Evolutionary conservation across 1,139 yeast genomes (phyloP), one percentile per base, ranked within the genome.

Genomic region (Schizosaccharomyces versatilis): DNA sequence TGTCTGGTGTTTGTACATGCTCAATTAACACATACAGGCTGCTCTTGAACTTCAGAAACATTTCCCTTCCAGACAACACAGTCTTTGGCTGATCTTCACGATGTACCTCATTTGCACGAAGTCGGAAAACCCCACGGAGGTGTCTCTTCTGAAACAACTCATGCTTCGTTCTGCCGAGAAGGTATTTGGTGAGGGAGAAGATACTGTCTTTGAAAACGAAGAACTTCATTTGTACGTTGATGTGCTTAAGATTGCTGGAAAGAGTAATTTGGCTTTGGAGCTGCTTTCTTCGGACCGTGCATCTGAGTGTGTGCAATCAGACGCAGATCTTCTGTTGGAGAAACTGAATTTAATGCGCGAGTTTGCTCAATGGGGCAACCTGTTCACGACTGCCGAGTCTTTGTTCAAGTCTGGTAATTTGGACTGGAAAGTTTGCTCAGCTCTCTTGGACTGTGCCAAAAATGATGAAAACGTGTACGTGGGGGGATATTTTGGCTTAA

Each of bases 161-260:
- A 53, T 53, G 52, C 47, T 47, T 8, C 48, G 53, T 17, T 53
- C 54, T 51, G 54, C 54, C 40, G 15, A 38, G 2, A 53, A 53
- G 17, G 54, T 54, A 0, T 54, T 53, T 6, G 44, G 36, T 15
- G 52, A 49, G 17, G 24, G 38, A 15, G 14, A 36, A 10, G 39
- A 49, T 8, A 19, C 15, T 24, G 36, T 49, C 7, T 19, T 24
- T 14, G 19, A 57, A 15, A 39, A 51, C 9, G 59, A 57, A 44
- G 56, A 57, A 24, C 41, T 54, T n/a, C 54, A 57, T 53, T 52
- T 57, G 12, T 57, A 40, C 41, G 41, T 57, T n/a, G 54, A 52
- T 14, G 51, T 57, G 12, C 53, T 57, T 7, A 38, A 36, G 38
- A 41, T 47, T 6, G 54, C 41, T 24, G 51, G 44, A 38, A 52